A percentile compares a stretch with the other conserved stretches of the same genome.
Evolutionary conservation across 306 rosid species (phyloP).

Genomic region (Sophora flavescens): DNA sequence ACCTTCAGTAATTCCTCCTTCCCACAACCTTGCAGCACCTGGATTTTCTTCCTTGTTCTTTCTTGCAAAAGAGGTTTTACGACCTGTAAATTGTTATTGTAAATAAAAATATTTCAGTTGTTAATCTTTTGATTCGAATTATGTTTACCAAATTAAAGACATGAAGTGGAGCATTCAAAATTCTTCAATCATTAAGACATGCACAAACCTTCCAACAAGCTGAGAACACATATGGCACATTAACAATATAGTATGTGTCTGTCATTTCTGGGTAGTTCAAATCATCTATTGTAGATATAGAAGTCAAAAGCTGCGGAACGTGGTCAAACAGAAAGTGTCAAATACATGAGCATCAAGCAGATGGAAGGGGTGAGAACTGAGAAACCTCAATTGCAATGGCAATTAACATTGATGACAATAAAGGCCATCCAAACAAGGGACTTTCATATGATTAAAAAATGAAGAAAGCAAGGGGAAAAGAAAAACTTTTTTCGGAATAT

Average conservation of each 20-base stretch:
- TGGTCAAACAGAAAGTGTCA: conserved; percentile 47
- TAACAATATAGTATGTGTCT: conserved; percentile 85
- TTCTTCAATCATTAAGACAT: not conserved
- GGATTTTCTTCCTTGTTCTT: conserved; percentile 89
- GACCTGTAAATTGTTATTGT: conserved; percentile 60
- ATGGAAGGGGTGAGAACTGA: conserved; percentile 4
- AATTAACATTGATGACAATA: not conserved
- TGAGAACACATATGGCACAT: conserved; percentile 87
- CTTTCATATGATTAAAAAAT: not conserved
- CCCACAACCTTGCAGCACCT: conserved; percentile 90
- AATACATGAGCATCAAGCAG: not conserved
- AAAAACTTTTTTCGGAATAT: not conserved
- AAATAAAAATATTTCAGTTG: conserved; percentile 9
- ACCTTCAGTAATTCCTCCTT: conserved; percentile 90
- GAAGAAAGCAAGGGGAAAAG: not conserved
- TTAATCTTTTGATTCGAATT: conserved; percentile 31
- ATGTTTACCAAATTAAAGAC: conserved; percentile 16
- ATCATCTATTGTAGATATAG: conserved; percentile 89
- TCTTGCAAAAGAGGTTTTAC: conserved; percentile 97
- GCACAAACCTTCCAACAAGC: conserved; percentile 98
- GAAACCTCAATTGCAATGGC: conserved; percentile 8
- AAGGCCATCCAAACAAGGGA: not conserved
- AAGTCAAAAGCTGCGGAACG: conserved; percentile 84
- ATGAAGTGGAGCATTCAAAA: conserved; percentile 21
- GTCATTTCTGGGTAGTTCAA: conserved; percentile 98